These are phyloP conservation scores for Boletus insuetus DNA, from an alignment of 768 basidiomycete genomes.

Conservation along the genomic window DNA sequence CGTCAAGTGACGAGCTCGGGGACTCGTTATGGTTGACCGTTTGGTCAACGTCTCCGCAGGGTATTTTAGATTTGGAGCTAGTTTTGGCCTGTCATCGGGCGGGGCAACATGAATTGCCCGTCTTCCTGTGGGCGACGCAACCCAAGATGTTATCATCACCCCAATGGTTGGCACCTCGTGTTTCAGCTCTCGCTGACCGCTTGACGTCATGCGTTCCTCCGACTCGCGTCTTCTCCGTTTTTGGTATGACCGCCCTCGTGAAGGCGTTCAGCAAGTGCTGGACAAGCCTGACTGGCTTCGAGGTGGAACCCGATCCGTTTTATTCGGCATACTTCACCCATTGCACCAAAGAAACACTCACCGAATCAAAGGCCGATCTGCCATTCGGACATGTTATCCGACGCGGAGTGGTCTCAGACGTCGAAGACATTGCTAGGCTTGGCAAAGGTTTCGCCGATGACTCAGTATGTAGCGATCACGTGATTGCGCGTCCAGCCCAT, in stretches of 20 bases:
- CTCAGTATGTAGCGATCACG: slow-evolving; percentile 39
- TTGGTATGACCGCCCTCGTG: slow-evolving; percentile 42
- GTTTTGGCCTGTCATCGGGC: slow-evolving; percentile 47
- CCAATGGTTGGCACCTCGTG: slow-evolving; percentile 34
- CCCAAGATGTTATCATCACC: slow-evolving; percentile 21
- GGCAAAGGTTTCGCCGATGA: slow-evolving; percentile 52
- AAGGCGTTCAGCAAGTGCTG: slow-evolving; percentile 44
- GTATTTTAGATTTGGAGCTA: slow-evolving; percentile 37
- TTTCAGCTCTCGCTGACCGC: slow-evolving; percentile 37
- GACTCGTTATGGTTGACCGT: slow-evolving; percentile 49
- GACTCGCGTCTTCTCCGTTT: slow-evolving; percentile 51
- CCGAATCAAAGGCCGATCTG: slow-evolving; percentile 19
- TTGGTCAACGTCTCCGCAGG: slow-evolving; percentile 38
- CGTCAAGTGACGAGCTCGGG: slow-evolving; percentile 18
- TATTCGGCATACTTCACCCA: slow-evolving; percentile 48
- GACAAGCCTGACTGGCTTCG: slow-evolving; percentile 40
- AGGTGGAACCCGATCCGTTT: slow-evolving; percentile 42
- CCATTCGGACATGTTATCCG: slow-evolving; percentile 38
- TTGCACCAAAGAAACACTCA: slow-evolving; percentile 41
- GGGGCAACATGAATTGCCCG: slow-evolving; percentile 45
- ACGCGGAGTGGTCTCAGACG: slow-evolving; percentile 38
- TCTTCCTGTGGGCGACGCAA: slow-evolving; percentile 49
- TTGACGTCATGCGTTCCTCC: slow-evolving; percentile 37
- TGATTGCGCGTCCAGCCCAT: not conserved
- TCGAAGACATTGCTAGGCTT: slow-evolving; percentile 40